A percentile compares a stretch with the other conserved stretches of the same genome.
phyloP scores from a whole-genome alignment of 2,329 filamentous ascomycete species.

The Penicillium sp. region DNA sequence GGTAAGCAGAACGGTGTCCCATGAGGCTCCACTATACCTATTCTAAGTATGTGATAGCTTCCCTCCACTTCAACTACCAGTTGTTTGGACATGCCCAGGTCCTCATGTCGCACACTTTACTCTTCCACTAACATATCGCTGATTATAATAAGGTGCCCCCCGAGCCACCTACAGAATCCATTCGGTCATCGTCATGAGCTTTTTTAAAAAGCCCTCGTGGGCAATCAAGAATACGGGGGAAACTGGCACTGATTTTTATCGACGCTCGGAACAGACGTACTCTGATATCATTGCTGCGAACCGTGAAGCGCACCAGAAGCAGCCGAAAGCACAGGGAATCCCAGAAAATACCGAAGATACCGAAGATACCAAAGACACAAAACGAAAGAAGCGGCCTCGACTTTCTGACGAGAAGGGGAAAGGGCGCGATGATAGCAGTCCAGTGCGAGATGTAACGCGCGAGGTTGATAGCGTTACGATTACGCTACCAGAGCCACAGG shows the following conservation, averaged over 20 bases:
- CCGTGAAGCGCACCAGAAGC: constrained; percentile 35
- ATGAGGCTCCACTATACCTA: not conserved
- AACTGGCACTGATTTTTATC: constrained; percentile 47
- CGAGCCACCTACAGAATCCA: not conserved
- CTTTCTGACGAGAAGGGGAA: constrained; percentile 20
- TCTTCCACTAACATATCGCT: not conserved
- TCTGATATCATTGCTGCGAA: constrained; percentile 46
- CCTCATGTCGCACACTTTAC: not conserved
- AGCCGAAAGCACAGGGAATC: constrained; percentile 13
- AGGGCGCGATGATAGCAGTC: not conserved
- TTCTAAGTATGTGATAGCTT: not conserved
- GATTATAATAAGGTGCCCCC: not conserved
- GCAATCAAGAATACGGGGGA: constrained; percentile 40
- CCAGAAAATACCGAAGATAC: constrained; percentile 1
- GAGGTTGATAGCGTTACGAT: not conserved
- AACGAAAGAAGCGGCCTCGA: constrained; percentile 25
- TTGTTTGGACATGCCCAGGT: not conserved
- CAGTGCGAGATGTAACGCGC: no score
- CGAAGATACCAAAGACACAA: constrained; percentile 5
- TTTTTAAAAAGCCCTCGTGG: constrained; percentile 58
- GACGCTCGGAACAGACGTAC: constrained; percentile 48
- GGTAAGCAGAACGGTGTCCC: not conserved
- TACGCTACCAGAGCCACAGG: not conserved
- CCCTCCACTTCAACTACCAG: not conserved
- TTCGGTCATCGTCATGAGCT: constrained; percentile 30